Conservation (phyloP, 371 early-diverging fungal species). For the Syncephalastrum contaminatum region DNA sequence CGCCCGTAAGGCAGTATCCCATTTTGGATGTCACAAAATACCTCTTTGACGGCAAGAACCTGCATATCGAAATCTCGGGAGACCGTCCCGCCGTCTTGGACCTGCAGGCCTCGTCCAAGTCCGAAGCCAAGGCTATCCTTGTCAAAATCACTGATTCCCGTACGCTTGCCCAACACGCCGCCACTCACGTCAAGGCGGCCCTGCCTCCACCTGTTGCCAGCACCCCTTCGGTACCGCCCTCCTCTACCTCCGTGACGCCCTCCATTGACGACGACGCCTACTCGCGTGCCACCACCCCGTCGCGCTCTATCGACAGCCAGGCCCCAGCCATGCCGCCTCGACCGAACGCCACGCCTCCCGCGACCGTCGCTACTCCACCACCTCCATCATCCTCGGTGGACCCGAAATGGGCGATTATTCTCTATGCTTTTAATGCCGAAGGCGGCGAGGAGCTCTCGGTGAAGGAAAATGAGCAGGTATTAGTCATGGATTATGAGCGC, state of each 20-base stretch:
- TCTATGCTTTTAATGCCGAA: constrained; percentile 75
- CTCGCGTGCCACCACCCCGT: neutral
- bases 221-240: neutral
- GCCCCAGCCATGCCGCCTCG: constrained; percentile 4
- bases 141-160: constrained; percentile 46
- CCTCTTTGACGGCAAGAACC: constrained; percentile 53
- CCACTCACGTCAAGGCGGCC: constrained; percentile 12
- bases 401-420: constrained; percentile 63
- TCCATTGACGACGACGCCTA: too few relatives aligned
- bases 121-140: constrained; percentile 63
- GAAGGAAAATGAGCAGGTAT: constrained; percentile 67
- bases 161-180: constrained; percentile 16
- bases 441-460: constrained; percentile 75
- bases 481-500: constrained; percentile 66
- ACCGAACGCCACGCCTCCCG: neutral
- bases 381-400: constrained; percentile 11
- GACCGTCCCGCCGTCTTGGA: constrained; percentile 52
- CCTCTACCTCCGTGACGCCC: neutral
- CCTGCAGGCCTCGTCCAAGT: constrained; percentile 60
- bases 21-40: constrained; percentile 57
- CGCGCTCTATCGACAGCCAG: neutral
- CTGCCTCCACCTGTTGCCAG: neutral
- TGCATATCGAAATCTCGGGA: constrained; percentile 59
- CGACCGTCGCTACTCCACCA: constrained; percentile 1
- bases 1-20: constrained; percentile 61